Evolutionary conservation across 208 protist species (phyloP).

Genomic region (Leishmania major): DNA sequence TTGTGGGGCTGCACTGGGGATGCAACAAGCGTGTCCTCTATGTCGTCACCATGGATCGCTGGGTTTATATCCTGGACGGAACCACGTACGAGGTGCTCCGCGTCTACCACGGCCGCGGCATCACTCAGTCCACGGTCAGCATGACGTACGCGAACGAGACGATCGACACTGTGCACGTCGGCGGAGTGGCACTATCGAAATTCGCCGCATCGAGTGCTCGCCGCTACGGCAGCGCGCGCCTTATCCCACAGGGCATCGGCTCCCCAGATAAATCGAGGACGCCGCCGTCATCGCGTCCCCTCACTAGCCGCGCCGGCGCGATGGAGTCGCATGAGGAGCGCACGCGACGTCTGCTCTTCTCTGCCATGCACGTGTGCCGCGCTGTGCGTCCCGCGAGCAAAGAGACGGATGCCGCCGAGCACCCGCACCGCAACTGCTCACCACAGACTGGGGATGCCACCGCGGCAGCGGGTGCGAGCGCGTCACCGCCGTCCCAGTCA

Average conservation of each 20-base stretch:
- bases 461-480: background rate
- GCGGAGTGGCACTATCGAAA: constrained; percentile 37
- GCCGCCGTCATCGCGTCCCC: background rate
- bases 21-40: constrained; percentile 48
- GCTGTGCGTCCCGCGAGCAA: constrained; percentile 2
- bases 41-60: constrained; percentile 73
- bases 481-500: background rate
- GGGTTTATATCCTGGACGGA: constrained; percentile 66
- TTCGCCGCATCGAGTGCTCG: constrained; percentile 1
- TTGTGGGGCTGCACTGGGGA: constrained; percentile 77
- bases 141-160: constrained; percentile 74
- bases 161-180: constrained; percentile 51
- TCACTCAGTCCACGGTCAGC: constrained; percentile 46
- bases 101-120: constrained; percentile 66
- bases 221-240: constrained; percentile 6
- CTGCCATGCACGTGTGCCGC: constrained; percentile 18
- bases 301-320: background rate
- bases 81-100: constrained; percentile 71
- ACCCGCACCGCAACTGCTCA: background rate
- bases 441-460: background rate
- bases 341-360: constrained; percentile 21
- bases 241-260: background rate
- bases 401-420: background rate
- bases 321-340: constrained; percentile 15
- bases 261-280: background rate